A percentile compares a stretch with the other conserved stretches of the same genome.
These are phyloP conservation scores for Agaricus blazei DNA, from an alignment of 768 basidiomycete genomes.

Conservation along the genomic window DNA sequence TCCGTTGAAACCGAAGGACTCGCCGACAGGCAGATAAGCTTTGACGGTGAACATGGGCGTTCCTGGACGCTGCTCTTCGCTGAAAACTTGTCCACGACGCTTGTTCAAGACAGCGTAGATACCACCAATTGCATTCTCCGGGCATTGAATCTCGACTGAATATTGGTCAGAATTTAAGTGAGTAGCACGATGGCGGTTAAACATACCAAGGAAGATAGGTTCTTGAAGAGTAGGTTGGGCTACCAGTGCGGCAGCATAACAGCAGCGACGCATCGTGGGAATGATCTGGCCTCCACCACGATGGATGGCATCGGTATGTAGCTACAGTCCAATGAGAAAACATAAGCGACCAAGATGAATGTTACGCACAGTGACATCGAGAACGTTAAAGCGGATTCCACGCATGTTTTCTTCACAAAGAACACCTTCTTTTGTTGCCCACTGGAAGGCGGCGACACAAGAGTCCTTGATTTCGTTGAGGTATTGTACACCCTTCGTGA, in stretches of 20 bases:
- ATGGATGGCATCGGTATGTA: slow-evolving; percentile 98
- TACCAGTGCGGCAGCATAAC: slow-evolving; percentile 92
- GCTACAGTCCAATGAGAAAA: slow-evolving; percentile 33
- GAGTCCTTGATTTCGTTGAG: slow-evolving; percentile 99
- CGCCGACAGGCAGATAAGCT: slow-evolving; percentile 88
- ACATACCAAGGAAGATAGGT: slow-evolving; percentile 86
- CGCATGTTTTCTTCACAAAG: slow-evolving; percentile 98
- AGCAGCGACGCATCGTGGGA: slow-evolving; percentile 93
- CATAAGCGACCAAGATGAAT: background rate
- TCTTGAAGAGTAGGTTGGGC: slow-evolving; percentile 92
- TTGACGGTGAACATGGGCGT: slow-evolving; percentile 99
- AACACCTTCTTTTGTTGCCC: slow-evolving; percentile 99
- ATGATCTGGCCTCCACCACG: slow-evolving; percentile 99
- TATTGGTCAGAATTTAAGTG: background rate
- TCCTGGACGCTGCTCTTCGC: slow-evolving; percentile 93
- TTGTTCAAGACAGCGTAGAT: slow-evolving; percentile 93
- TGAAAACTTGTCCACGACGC: slow-evolving; percentile 97
- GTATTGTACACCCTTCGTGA: slow-evolving; percentile 99
- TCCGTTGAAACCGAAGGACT: slow-evolving; percentile 97
- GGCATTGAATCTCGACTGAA: slow-evolving; percentile 95
- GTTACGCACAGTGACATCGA: slow-evolving; percentile 83
- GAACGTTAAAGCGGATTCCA: slow-evolving; percentile 92
- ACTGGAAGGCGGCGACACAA: slow-evolving; percentile 98
- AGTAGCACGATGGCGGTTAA: background rate
- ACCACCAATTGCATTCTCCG: slow-evolving; percentile 95